These are phyloP conservation scores for Wickerhamiella infanticola DNA, from an alignment of 1,139 yeast genomes.

Conservation along the genomic window DNA sequence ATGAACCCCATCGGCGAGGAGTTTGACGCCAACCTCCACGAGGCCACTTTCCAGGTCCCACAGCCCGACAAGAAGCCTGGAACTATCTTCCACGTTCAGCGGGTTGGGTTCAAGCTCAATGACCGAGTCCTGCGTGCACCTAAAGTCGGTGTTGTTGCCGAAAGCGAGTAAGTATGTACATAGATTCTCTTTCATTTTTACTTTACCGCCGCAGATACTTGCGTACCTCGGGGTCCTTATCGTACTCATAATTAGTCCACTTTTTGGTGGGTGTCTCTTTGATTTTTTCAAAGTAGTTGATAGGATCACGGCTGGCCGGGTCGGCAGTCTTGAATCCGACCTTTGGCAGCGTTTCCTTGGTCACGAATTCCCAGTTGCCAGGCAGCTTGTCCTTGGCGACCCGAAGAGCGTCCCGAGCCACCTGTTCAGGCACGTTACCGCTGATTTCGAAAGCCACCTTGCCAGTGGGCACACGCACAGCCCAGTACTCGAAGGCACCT, in stretches of 20 bases:
- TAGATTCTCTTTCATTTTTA: too few relatives aligned
- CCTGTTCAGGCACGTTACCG: slow-evolving; percentile 69
- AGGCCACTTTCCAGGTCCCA: slow-evolving; percentile 81
- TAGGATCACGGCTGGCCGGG: slow-evolving; percentile 29
- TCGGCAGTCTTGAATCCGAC: slow-evolving; percentile 42
- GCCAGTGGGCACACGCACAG: slow-evolving; percentile 90
- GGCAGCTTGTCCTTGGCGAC: slow-evolving; percentile 89
- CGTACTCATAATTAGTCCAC: slow-evolving; percentile 24
- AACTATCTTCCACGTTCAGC: slow-evolving; percentile 86
- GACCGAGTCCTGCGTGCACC: slow-evolving; percentile 90
- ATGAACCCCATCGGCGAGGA: slow-evolving; percentile 71
- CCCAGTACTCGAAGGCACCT: slow-evolving; percentile 97
- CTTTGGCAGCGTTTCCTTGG: slow-evolving; percentile 49
- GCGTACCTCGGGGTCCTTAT: slow-evolving; percentile 23
- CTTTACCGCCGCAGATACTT: slow-evolving; percentile 21
- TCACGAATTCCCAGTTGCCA: slow-evolving; percentile 77
- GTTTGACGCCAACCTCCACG: slow-evolving; percentile 86
- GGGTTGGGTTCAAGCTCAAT: slow-evolving; percentile 74
- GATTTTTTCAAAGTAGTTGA: slow-evolving; percentile 41
- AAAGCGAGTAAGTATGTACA: slow-evolving; percentile 5
- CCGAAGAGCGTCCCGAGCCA: slow-evolving; percentile 82
- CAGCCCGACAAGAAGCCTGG: slow-evolving; percentile 88
- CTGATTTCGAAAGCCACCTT: slow-evolving; percentile 80
- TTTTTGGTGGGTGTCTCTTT: slow-evolving; percentile 52
- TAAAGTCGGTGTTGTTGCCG: slow-evolving; percentile 87